Percentiles rank a stretch among this genome's conserved stretches.
Conservation (phyloP, 768 basidiomycete species). For the Collybia sp. region DNA sequence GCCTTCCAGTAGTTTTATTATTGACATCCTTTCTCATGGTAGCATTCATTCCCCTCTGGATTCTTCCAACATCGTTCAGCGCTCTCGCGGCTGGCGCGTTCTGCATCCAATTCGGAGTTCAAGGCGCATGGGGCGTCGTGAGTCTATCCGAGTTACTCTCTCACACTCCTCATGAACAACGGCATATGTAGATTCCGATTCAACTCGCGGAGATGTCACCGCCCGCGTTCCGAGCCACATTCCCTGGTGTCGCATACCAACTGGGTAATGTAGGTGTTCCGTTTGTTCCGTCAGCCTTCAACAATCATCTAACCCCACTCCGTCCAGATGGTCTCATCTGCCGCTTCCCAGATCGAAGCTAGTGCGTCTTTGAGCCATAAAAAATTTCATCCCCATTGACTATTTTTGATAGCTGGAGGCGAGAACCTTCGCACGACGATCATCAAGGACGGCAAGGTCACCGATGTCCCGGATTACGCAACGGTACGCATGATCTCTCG, state of each 20-base stretch:
- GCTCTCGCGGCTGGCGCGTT: constrained; percentile 81
- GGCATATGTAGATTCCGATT: constrained; percentile 49
- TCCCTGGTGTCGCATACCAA: constrained; percentile 84
- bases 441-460: constrained; percentile 33
- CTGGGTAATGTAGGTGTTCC: constrained; percentile 56
- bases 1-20: not conserved
- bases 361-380: constrained; percentile 28
- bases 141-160: constrained; percentile 36
- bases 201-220: constrained; percentile 83
- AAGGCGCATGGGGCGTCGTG: constrained; percentile 89
- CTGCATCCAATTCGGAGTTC: constrained; percentile 82
- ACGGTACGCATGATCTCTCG: constrained; percentile 23
- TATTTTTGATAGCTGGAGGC: constrained; percentile 49
- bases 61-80: constrained; percentile 65
- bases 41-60: constrained; percentile 77
- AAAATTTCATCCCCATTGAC: constrained; percentile 12
- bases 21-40: not conserved
- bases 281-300: constrained; percentile 2
- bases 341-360: constrained; percentile 79
- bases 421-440: constrained; percentile 49
- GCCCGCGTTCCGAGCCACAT: constrained; percentile 84
- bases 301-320: not conserved
- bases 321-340: constrained; percentile 55
- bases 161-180: not conserved
- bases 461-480: constrained; percentile 59